phyloP scores from a whole-genome alignment of 2,329 filamentous ascomycete genomes.

The Aspergillus hiratsukae region DNA sequence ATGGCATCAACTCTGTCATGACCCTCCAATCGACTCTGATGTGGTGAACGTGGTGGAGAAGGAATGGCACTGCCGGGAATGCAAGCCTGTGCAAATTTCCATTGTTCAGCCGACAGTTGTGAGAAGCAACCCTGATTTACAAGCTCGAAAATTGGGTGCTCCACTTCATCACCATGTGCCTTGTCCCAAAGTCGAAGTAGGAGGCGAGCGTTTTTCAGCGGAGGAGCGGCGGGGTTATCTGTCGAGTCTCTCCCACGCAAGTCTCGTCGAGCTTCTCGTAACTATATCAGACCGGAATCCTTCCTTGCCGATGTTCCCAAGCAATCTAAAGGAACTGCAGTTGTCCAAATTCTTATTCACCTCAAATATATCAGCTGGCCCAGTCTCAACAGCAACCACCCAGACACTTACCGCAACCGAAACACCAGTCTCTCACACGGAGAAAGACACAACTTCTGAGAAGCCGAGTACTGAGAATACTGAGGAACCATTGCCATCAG shows the following conservation, averaged over 20 bases:
- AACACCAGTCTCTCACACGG: background rate
- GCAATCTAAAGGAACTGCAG: conserved; percentile 25
- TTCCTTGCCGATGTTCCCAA: conserved; percentile 61
- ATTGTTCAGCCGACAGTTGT: conserved; percentile 38
- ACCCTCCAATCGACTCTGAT: conserved; percentile 67
- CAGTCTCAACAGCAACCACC: background rate
- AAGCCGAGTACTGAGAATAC: background rate
- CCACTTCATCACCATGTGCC: conserved; percentile 11
- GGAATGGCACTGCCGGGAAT: conserved; percentile 68
- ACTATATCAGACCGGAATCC: conserved; percentile 59
- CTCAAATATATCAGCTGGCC: conserved; percentile 6
- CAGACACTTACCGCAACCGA: conserved; percentile 5
- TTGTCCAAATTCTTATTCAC: conserved; percentile 20
- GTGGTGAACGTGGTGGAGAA: conserved; percentile 62
- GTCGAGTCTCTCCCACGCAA: conserved; percentile 54
- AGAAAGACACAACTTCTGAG: background rate
- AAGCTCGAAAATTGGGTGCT: conserved; percentile 2
- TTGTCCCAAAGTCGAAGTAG: conserved; percentile 21
- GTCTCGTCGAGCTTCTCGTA: conserved; percentile 62
- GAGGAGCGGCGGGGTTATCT: conserved; percentile 61
- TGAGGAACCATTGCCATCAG: background rate
- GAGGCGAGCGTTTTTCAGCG: conserved; percentile 23
- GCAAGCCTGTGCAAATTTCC: conserved; percentile 47
- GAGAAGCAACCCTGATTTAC: conserved; percentile 22
- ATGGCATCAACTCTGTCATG: conserved; percentile 80